phyloP scores from a whole-genome alignment of 208 protist species.

The Porcisia deanei region DNA sequence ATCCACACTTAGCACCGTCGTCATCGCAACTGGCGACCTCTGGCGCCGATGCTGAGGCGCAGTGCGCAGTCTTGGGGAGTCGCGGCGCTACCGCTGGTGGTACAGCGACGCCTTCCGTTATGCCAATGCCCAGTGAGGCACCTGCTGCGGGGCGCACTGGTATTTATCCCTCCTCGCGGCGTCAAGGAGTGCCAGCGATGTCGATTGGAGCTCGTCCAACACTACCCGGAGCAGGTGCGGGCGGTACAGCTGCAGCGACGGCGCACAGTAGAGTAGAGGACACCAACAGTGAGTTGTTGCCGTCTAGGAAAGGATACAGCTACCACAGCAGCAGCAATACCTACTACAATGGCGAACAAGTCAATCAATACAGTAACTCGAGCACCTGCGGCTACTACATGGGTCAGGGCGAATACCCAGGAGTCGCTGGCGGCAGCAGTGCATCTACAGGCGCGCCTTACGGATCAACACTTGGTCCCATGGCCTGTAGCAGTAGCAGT shows the following conservation, averaged over 20 bases:
- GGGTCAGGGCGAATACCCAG: conserved; percentile 5
- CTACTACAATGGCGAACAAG: not conserved
- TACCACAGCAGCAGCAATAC: not conserved
- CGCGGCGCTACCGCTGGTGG: not conserved
- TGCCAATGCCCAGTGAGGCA: not conserved
- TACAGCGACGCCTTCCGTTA: not conserved
- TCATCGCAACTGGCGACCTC: conserved; percentile 6
- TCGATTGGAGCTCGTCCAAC: not conserved
- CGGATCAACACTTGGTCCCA: not conserved
- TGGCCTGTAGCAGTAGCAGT: conserved; percentile 1
- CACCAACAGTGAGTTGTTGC: not conserved
- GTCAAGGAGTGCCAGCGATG: conserved; percentile 3
- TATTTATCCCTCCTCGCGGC: conserved; percentile 16
- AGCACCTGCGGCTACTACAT: conserved; percentile 8
- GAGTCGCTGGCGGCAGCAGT: conserved; percentile 1
- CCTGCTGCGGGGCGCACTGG: conserved; percentile 2
- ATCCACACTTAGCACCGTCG: not conserved
- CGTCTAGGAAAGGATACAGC: not conserved
- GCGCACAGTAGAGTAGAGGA: conserved; percentile 3
- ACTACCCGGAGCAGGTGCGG: not conserved
- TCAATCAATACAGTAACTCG: not conserved
- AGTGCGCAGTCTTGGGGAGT: not conserved
- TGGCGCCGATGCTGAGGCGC: conserved; percentile 1
- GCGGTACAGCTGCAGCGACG: not conserved
- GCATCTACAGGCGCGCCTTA: not conserved